Evolutionary conservation across 2,329 filamentous ascomycete genomes (phyloP), one percentile per base, ranked within the genome.

Genomic region (Phialocephala subalpina): DNA sequence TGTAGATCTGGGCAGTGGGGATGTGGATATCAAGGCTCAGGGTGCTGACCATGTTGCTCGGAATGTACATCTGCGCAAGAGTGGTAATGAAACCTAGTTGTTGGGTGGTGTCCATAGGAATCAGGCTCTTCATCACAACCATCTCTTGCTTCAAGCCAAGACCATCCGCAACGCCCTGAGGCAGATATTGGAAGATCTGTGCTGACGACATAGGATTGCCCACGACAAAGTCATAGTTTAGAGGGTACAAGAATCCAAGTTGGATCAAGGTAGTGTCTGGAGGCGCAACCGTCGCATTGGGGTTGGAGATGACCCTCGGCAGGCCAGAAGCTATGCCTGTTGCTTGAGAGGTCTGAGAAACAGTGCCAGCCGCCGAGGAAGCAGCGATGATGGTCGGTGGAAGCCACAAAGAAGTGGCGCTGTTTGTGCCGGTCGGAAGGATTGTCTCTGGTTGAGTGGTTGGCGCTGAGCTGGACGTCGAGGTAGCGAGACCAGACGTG

Each of bases 201-300:
- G 88, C 88, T 5, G 93, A 91, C 20, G 94, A 92, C 69, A 90
- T 84, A 16, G 88, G 83, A 68, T 91, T 88, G 25, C 82, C 82
- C 12, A 91, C 89, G 33, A 98, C 92, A 76, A 97, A 97, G 9
- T 86, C 81, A 78, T 96, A 99, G 81, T 97, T 95, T 72, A 97
- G 85, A 1, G 87, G 86, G 75, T 89, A 91, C 60, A 87, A 82
- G 84, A 98, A 97, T 38, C 92, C 96, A 69, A 98, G 85, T 77
- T 97, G 93, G 72, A 97, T 90, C 72, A 92, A 80, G 3, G 87
- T 88, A 0, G 87, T 88, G 71, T 92, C 91, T 87, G 71, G 69
- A 18, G 75, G 75, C 35, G 71, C 58, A n/a, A 63, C 64, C 53
- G 70, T 70, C 0, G 52, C 62, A 62, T 70, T 71, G 16, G 74